These are phyloP conservation scores for Apiotrichum akiyoshidainum DNA, from an alignment of 1,284 basidiomycete species.

Conservation along the genomic window DNA sequence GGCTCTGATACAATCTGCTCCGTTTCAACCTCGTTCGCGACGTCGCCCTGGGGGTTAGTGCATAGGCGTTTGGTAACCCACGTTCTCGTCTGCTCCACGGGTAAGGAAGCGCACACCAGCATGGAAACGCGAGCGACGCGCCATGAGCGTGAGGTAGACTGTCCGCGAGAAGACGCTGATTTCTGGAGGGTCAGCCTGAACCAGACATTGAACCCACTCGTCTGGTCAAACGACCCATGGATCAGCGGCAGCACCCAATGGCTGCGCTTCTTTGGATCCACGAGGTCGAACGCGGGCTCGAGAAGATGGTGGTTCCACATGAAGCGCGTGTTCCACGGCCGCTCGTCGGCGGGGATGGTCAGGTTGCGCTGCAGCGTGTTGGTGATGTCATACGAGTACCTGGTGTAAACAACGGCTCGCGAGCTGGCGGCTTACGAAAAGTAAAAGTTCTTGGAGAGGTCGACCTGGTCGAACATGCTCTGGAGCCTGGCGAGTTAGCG, in stretches of 20 bases:
- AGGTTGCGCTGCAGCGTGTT: constrained; percentile 92
- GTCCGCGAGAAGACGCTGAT: constrained; percentile 85
- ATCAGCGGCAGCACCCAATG: constrained; percentile 90
- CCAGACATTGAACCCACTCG: constrained; percentile 59
- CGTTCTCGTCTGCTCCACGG: constrained; percentile 79
- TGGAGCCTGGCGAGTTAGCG: constrained; percentile 57
- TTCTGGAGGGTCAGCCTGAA: constrained; percentile 56
- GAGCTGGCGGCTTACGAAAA: constrained; percentile 68
- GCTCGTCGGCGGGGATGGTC: constrained; percentile 55
- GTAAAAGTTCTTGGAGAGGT: constrained; percentile 98
- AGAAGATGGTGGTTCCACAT: constrained; percentile 96
- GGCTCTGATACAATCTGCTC: constrained; percentile 98
- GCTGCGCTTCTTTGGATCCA: constrained; percentile 57
- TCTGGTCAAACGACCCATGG: constrained; percentile 92
- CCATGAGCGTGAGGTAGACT: constrained; percentile 90
- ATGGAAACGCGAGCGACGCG: constrained; percentile 88
- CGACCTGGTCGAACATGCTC: constrained; percentile 94
- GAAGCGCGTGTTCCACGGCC: constrained; percentile 75
- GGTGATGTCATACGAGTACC: constrained; percentile 95
- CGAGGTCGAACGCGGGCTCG: constrained; percentile 57
- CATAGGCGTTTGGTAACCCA: constrained; percentile 12
- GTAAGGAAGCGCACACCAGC: constrained; percentile 95
- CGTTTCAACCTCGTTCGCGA: constrained; percentile 98
- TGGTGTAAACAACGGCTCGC: constrained; percentile 40
- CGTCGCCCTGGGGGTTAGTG: constrained; percentile 68